These are phyloP conservation scores for Komagataella pseudopastoris DNA, from an alignment of 805 yeast species.

Conservation along the genomic window DNA sequence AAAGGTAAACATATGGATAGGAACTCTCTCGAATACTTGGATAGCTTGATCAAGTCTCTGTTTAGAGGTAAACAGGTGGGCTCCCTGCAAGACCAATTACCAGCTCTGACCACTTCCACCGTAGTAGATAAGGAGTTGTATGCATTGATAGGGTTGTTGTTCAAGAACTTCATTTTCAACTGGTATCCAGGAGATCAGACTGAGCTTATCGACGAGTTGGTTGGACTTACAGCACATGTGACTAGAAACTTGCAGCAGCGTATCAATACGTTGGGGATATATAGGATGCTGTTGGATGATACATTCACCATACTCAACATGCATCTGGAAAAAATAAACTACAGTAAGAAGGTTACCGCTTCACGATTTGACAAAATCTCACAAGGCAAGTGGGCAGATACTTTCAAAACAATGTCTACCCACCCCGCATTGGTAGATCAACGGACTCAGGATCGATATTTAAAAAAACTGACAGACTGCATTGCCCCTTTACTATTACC, in stretches of 20 bases:
- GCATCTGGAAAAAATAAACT: conserved; percentile 8
- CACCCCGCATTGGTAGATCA: background rate
- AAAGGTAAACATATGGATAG: conserved; percentile 1
- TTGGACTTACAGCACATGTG: conserved; percentile 23
- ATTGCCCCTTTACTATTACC: conserved; percentile 25
- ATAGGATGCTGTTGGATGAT: conserved; percentile 27
- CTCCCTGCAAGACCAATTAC: conserved; percentile 13
- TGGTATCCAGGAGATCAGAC: conserved; percentile 31
- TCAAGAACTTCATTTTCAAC: conserved; percentile 29
- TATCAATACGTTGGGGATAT: conserved; percentile 17
- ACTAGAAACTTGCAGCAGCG: conserved; percentile 24
- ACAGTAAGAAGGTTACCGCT: conserved; percentile 4
- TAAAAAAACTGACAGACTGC: conserved; percentile 19
- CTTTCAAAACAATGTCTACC: background rate
- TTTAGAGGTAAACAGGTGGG: conserved; percentile 1
- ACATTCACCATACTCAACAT: conserved; percentile 24
- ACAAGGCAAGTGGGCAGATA: background rate
- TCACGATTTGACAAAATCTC: conserved; percentile 5
- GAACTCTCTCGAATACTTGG: conserved; percentile 14
- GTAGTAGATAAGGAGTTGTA: conserved; percentile 30
- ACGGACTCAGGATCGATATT: conserved; percentile 16
- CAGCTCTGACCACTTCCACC: conserved; percentile 23
- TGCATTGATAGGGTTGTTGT: conserved; percentile 28
- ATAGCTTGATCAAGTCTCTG: conserved; percentile 7
- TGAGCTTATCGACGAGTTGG: conserved; percentile 26